Percentiles rank a stretch among this genome's conserved stretches.
Conservation (phyloP, 495 filamentous ascomycete genomes). For the Xylaria flabelliformis region DNA sequence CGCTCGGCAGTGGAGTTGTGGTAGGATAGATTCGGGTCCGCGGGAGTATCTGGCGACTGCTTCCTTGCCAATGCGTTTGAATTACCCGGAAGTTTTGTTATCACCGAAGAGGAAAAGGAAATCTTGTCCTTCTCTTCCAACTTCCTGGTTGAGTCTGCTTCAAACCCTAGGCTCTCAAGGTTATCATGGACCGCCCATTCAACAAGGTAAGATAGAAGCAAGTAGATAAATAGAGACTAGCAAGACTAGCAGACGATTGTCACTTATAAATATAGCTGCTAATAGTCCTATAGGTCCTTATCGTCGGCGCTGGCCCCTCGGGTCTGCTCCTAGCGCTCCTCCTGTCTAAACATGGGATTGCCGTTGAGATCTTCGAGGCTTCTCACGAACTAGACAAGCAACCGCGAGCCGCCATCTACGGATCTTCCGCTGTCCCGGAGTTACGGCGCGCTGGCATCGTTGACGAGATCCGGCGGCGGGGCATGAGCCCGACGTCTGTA, state of each 20-base stretch:
- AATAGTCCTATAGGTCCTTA: slow-evolving; percentile 37
- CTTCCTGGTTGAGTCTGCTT: not conserved
- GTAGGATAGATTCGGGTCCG: not conserved
- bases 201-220: slow-evolving; percentile 19
- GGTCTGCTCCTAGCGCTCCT: slow-evolving; percentile 63
- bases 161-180: not conserved
- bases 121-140: not conserved
- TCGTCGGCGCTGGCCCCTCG: slow-evolving; percentile 64
- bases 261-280: slow-evolving; percentile 5
- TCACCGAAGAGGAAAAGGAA: slow-evolving; percentile 1
- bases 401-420: slow-evolving; percentile 62
- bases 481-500: slow-evolving; percentile 58
- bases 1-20: slow-evolving; percentile 18
- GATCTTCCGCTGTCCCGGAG: slow-evolving; percentile 58
- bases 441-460: slow-evolving; percentile 62
- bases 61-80: not conserved
- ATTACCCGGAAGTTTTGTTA: slow-evolving; percentile 22
- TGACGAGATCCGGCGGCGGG: slow-evolving; percentile 56
- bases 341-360: slow-evolving; percentile 59
- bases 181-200: slow-evolving; percentile 24
- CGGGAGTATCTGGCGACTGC: not conserved
- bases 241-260: not conserved
- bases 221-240: not conserved
- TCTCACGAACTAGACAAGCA: slow-evolving; percentile 57
- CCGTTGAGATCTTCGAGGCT: slow-evolving; percentile 59